These are phyloP conservation scores for Pseudogymnoascus sp. DNA, from an alignment of 2,329 filamentous ascomycete species.

Conservation along the genomic window DNA sequence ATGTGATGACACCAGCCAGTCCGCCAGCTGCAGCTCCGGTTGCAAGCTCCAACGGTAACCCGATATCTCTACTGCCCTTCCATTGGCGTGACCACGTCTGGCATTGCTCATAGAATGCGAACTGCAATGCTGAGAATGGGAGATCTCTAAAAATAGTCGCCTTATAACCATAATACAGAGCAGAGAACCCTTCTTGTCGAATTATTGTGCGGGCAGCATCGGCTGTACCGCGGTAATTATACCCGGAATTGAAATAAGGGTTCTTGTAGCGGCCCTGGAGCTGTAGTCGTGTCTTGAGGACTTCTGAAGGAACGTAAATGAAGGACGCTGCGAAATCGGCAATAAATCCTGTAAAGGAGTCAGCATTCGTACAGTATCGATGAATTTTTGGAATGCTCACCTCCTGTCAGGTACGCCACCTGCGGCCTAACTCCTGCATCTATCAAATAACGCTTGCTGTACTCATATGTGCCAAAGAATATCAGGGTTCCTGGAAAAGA, in stretches of 20 bases:
- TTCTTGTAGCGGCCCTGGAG: slow-evolving; percentile 94
- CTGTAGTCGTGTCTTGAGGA: slow-evolving; percentile 93
- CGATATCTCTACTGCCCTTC: slow-evolving; percentile 75
- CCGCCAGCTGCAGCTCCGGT: slow-evolving; percentile 88
- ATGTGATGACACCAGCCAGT: slow-evolving; percentile 88
- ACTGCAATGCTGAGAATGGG: slow-evolving; percentile 92
- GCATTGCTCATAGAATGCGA: slow-evolving; percentile 97
- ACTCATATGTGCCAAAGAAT: slow-evolving; percentile 96
- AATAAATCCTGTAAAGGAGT: slow-evolving; percentile 58
- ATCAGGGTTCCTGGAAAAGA: slow-evolving; percentile 90
- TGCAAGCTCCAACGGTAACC: slow-evolving; percentile 72
- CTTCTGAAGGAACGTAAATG: slow-evolving; percentile 93
- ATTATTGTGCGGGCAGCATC: slow-evolving; percentile 84
- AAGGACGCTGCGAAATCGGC: slow-evolving; percentile 88
- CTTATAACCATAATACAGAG: slow-evolving; percentile 94
- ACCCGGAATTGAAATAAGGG: slow-evolving; percentile 84
- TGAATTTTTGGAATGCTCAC: slow-evolving; percentile 38
- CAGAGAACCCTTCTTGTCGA: slow-evolving; percentile 69
- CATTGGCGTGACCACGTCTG: slow-evolving; percentile 72
- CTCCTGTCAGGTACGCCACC: slow-evolving; percentile 76
- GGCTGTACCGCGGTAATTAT: slow-evolving; percentile 83
- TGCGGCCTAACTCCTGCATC: slow-evolving; percentile 76
- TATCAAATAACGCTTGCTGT: slow-evolving; percentile 81
- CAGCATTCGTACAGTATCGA: slow-evolving; percentile 9
- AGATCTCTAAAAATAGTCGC: slow-evolving; percentile 91